These are phyloP conservation scores for Alternaria brassicae DNA, from an alignment of 2,329 filamentous ascomycete species.

Conservation along the genomic window DNA sequence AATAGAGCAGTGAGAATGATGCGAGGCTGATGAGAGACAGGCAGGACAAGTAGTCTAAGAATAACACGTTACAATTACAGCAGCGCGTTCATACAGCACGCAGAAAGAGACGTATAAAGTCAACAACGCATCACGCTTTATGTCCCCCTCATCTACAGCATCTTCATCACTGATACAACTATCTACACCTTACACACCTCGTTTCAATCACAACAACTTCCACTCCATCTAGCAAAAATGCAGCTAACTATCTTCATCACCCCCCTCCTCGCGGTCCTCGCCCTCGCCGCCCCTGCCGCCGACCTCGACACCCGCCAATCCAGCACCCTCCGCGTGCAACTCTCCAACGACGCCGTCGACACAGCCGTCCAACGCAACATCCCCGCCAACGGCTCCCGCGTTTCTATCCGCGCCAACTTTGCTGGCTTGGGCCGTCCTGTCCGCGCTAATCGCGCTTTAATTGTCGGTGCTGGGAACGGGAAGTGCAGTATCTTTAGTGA, in stretches of 20 bases:
- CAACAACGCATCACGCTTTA: background rate
- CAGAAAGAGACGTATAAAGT: background rate
- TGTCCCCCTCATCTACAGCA: background rate
- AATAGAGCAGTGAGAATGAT: background rate
- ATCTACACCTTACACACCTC: background rate
- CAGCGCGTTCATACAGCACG: too few species aligned
- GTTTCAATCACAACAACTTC: background rate
- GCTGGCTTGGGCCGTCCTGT: background rate
- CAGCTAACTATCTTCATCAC: constrained; percentile 19
- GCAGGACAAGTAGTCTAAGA: background rate
- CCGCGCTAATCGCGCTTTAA: background rate
- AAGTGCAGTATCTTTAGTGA: background rate
- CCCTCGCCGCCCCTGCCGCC: constrained; percentile 10
- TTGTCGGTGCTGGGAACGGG: background rate
- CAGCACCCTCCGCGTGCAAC: constrained; percentile 15
- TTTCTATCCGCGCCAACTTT: background rate
- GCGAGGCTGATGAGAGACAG: background rate
- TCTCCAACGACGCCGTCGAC: constrained; percentile 22
- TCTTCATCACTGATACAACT: background rate
- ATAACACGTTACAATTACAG: background rate
- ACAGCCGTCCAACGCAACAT: constrained; percentile 21
- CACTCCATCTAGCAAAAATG: constrained; percentile 8
- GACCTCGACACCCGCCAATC: constrained; percentile 8
- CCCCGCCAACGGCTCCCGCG: background rate
- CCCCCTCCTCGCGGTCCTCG: constrained; percentile 20